phyloP scores from a whole-genome alignment of 306 rosid genomes.

The Ochetophila trinervis region DNA sequence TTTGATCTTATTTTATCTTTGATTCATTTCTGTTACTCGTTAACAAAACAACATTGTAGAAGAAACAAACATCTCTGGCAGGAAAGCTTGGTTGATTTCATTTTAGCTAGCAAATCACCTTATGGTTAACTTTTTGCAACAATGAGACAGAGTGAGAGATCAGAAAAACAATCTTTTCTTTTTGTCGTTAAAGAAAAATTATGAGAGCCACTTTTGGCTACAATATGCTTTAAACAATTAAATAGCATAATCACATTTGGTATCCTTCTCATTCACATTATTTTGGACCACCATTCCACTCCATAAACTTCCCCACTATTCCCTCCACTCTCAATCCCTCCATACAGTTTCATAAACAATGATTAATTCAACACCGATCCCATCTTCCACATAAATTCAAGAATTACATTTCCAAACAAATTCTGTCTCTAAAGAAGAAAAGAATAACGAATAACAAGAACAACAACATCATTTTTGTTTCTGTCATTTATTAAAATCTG shows the following conservation, averaged over 20 bases:
- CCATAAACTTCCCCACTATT: too few species aligned
- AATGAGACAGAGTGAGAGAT: background rate
- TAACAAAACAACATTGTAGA: too few species aligned
- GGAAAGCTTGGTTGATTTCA: too few species aligned
- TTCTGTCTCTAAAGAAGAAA: conserved; percentile 20
- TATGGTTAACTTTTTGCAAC: background rate
- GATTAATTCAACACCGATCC: too few species aligned
- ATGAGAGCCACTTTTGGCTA: conserved; percentile 10
- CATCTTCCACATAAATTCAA: background rate
- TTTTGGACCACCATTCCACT: too few species aligned
- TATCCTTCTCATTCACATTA: too few species aligned
- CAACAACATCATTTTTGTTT: background rate
- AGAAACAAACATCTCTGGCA: too few species aligned
- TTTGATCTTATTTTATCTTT: too few species aligned
- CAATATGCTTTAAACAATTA: background rate
- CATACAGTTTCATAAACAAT: too few species aligned
- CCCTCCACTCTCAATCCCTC: too few species aligned
- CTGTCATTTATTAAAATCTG: conserved; percentile 53
- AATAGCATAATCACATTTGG: background rate
- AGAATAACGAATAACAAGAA: conserved; percentile 24
- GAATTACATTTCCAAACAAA: conserved; percentile 5
- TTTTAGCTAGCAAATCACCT: too few species aligned
- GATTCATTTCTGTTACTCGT: too few species aligned
- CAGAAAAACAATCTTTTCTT: background rate
- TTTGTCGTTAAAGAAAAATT: background rate